Percentiles rank a stretch among this genome's conserved stretches.
Conservation (phyloP, 108 stramenopile genomes). For the Cyclotella choctawhatcheeana region DNA sequence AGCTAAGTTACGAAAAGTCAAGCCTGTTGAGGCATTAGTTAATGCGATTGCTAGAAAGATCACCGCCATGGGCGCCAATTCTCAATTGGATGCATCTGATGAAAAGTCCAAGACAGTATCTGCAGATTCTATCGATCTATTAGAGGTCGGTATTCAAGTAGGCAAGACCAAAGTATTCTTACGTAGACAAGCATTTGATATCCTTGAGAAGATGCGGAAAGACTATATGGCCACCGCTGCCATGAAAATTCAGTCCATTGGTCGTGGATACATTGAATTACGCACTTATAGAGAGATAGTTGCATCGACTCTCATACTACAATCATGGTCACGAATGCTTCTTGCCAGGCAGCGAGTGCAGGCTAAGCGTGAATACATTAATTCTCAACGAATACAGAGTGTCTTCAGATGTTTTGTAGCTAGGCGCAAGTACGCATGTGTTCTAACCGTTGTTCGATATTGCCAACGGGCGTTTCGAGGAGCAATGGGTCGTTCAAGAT, state of each 20-base stretch:
- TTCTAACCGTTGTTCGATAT: constrained; percentile 35
- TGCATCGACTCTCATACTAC: constrained; percentile 34
- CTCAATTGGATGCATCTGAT: constrained; percentile 6
- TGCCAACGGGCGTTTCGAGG: constrained; percentile 53
- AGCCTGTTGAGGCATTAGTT: constrained; percentile 57
- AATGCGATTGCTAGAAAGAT: constrained; percentile 39
- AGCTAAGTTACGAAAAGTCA: constrained; percentile 42
- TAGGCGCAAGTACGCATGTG: constrained; percentile 10
- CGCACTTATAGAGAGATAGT: constrained; percentile 19
- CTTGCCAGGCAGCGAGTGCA: constrained; percentile 38
- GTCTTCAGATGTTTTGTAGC: constrained; percentile 22
- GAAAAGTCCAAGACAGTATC: no score
- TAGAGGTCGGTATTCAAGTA: constrained; percentile 57
- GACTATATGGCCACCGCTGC: constrained; percentile 41
- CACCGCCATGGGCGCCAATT: constrained; percentile 1
- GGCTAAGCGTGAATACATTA: constrained; percentile 21
- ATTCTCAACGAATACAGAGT: constrained; percentile 41
- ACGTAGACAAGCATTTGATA: constrained; percentile 62
- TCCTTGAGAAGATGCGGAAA: constrained; percentile 56
- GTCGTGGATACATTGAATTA: constrained; percentile 42
- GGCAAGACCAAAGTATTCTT: constrained; percentile 78
- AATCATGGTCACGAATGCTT: constrained; percentile 41
- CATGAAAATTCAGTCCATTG: constrained; percentile 49
- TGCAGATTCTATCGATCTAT: constrained; percentile 16
- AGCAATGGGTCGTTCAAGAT: constrained; percentile 31